These are phyloP conservation scores for Quercus phellos DNA, from an alignment of 331 rosid genomes.

Conservation along the genomic window DNA sequence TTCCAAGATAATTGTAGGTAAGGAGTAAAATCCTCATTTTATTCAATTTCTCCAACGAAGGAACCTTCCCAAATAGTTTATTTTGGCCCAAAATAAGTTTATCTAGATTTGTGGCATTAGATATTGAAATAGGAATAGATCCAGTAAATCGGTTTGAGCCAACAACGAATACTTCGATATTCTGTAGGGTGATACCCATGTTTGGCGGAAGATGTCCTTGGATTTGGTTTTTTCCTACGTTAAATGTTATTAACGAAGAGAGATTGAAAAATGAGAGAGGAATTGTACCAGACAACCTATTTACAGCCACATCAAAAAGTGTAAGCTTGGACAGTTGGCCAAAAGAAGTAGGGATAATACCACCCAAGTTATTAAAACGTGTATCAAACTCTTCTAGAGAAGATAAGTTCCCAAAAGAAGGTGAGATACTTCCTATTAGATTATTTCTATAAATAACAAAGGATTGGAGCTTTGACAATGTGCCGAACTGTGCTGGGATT, in stretches of 20 bases:
- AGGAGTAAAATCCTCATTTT: not conserved
- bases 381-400: too few species aligned
- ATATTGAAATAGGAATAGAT: too few species aligned
- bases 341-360: not conserved
- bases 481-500: too few species aligned
- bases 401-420: too few species aligned
- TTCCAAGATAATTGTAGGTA: not conserved
- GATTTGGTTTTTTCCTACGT: not conserved
- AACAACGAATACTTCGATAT: not conserved
- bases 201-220: not conserved
- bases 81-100: not conserved
- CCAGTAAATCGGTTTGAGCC: not conserved
- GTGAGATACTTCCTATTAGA: too few species aligned
- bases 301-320: not conserved
- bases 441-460: too few species aligned
- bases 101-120: not conserved
- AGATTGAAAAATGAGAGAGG: not conserved
- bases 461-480: not conserved
- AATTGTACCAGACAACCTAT: not conserved
- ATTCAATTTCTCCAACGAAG: not conserved
- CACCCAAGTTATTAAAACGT: too few species aligned
- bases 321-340: not conserved
- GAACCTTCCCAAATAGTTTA: slow-evolving; percentile 7
- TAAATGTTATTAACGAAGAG: not conserved
- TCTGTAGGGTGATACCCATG: not conserved